Conservation (phyloP, 805 yeast genomes). For the Sugiyamaella boreocaroliniensis region DNA sequence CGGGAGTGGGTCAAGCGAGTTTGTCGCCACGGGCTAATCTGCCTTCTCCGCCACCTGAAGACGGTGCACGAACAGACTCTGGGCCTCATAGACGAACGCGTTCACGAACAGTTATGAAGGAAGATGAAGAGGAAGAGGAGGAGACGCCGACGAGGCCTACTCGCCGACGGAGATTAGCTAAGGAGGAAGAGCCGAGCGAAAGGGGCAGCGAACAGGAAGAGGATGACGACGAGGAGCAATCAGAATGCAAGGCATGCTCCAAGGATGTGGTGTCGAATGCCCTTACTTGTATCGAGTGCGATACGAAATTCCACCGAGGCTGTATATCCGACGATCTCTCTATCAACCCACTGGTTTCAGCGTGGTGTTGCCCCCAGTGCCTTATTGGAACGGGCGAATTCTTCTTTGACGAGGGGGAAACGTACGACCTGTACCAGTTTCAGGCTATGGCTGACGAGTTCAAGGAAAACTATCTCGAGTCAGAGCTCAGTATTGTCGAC, state of each 20-base stretch:
- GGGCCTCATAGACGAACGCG: constrained; percentile 1
- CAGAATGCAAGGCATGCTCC: constrained; percentile 26
- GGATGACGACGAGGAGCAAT: constrained; percentile 8
- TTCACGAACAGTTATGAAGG: background rate
- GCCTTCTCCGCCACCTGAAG: constrained; percentile 3
- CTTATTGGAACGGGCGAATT: constrained; percentile 82
- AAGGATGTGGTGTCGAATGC: constrained; percentile 11
- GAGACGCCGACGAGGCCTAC: constrained; percentile 2
- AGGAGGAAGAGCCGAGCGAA: background rate
- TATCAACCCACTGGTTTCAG: constrained; percentile 43
- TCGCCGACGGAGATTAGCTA: background rate
- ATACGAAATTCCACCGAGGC: constrained; percentile 55
- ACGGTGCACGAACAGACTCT: background rate
- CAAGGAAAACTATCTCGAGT: constrained; percentile 37
- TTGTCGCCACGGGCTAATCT: background rate
- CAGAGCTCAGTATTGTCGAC: constrained; percentile 12
- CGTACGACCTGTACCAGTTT: constrained; percentile 56
- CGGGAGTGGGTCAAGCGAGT: background rate
- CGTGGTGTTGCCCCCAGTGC: constrained; percentile 81
- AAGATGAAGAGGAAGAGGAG: constrained; percentile 1
- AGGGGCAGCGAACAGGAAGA: constrained; percentile 1
- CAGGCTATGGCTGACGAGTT: constrained; percentile 48
- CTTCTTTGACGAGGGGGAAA: constrained; percentile 69
- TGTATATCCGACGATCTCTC: constrained; percentile 58
- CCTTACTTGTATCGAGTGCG: constrained; percentile 63